Percentiles rank a stretch among this genome's conserved stretches.
Evolutionary conservation across 2,329 filamentous ascomycete species (phyloP).

Genomic region (Ophiognomonia clavigignenti-juglandacearum): DNA sequence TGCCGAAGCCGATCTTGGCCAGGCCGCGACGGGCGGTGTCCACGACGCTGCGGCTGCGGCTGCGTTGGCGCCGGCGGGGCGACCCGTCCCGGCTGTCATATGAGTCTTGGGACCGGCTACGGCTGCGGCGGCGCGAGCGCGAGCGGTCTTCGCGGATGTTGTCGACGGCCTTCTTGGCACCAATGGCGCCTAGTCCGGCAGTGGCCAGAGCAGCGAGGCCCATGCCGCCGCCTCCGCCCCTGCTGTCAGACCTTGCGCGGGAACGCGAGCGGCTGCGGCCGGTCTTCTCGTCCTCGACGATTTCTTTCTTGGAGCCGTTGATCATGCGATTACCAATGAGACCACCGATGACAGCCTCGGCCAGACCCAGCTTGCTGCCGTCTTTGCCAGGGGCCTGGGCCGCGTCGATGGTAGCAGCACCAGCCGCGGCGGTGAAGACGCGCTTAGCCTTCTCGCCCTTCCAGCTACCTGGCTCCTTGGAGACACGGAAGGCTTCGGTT

Average conservation of each 20-base stretch:
- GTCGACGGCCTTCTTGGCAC: constrained; percentile 55
- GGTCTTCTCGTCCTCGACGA: constrained; percentile 54
- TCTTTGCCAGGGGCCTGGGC: constrained; percentile 66
- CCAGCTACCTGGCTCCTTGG: constrained; percentile 86
- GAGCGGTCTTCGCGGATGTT: constrained; percentile 32
- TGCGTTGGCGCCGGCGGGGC: constrained; percentile 37
- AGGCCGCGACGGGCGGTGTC: constrained; percentile 57
- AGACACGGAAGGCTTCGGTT: constrained; percentile 84
- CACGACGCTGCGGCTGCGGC: constrained; percentile 62
- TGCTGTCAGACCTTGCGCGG: constrained; percentile 59
- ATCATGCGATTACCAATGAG: constrained; percentile 80
- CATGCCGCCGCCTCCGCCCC: constrained; percentile 34
- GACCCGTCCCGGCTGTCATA: constrained; percentile 38
- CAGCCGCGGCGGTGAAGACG: constrained; percentile 78
- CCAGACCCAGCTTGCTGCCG: constrained; percentile 77
- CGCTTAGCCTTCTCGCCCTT: constrained; percentile 88
- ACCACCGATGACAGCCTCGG: constrained; percentile 85
- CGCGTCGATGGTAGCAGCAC: constrained; percentile 81
- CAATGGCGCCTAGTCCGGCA: constrained; percentile 55
- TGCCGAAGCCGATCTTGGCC: constrained; percentile 57
- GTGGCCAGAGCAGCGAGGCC: constrained; percentile 61
- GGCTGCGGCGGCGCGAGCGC: constrained; percentile 44
- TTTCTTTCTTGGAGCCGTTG: constrained; percentile 69
- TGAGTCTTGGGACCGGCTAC: constrained; percentile 29
- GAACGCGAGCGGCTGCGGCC: constrained; percentile 68